Evolutionary conservation across 2,329 filamentous ascomycete species (phyloP).

Genomic region (Colletotrichum coccodes): DNA sequence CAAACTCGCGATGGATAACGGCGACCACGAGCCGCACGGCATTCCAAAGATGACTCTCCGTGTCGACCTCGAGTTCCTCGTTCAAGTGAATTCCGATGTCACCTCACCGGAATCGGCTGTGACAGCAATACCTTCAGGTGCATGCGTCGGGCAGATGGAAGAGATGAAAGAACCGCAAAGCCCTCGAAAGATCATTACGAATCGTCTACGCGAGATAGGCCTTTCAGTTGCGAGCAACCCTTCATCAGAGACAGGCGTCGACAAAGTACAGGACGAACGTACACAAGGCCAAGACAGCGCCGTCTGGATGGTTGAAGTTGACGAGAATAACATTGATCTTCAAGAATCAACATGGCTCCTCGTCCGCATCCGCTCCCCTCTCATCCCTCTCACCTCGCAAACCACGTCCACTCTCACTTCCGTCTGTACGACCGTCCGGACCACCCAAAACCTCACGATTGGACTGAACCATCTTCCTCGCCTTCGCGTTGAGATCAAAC

Average conservation of each 20-base stretch:
- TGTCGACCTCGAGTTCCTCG: neutral
- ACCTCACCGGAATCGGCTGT: neutral
- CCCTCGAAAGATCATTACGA: neutral
- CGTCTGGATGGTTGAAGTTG: neutral
- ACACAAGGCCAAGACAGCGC: too few species aligned
- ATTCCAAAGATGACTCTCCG: neutral
- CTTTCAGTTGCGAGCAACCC: neutral
- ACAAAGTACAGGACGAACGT: neutral
- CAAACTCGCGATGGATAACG: neutral
- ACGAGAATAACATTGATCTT: neutral
- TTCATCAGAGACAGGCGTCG: neutral
- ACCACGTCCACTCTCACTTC: neutral
- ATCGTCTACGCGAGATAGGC: neutral
- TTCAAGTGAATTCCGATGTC: neutral
- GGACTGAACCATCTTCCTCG: neutral
- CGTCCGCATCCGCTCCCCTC: neutral
- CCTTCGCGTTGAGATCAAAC: conserved; percentile 9
- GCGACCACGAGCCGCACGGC: neutral
- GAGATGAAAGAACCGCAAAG: neutral
- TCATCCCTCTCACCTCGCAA: neutral
- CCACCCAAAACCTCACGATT: neutral
- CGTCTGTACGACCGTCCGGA: neutral
- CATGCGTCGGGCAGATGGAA: neutral
- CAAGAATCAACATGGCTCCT: neutral
- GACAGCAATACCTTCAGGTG: neutral